Percentiles rank a stretch among this genome's conserved stretches.
phyloP scores from a whole-genome alignment of 148 eudicot species.

The Salicornia ramosissima region DNA sequence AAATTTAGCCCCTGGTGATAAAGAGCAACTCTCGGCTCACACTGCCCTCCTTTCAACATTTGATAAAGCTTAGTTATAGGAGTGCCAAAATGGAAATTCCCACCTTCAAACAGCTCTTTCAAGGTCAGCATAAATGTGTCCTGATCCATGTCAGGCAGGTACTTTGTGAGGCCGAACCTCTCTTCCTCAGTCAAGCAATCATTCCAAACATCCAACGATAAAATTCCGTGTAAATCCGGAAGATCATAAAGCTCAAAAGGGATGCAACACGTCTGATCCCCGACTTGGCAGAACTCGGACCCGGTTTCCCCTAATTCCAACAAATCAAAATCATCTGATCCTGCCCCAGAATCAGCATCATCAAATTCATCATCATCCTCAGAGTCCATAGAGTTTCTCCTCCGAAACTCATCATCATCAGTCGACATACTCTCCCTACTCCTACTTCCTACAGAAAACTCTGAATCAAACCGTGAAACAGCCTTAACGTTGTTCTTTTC shows the following conservation, averaged over 20 bases:
- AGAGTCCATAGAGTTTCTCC: slow-evolving; percentile 41
- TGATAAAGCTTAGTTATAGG: slow-evolving; percentile 58
- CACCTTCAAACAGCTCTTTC: slow-evolving; percentile 82
- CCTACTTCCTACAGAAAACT: slow-evolving; percentile 53
- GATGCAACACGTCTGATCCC: slow-evolving; percentile 79
- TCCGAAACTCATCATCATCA: slow-evolving; percentile 54
- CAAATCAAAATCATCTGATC: slow-evolving; percentile 93
- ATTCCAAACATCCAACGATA: slow-evolving; percentile 94
- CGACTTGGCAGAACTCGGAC: slow-evolving; percentile 89
- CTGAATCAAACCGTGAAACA: slow-evolving; percentile 55
- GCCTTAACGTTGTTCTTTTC: slow-evolving; percentile 78
- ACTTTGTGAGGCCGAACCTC: slow-evolving; percentile 61
- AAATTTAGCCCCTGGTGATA: slow-evolving; percentile 75
- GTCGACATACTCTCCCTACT: slow-evolving; percentile 80
- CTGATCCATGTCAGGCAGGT: slow-evolving; percentile 94
- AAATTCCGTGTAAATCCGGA: slow-evolving; percentile 51
- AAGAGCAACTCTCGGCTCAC: slow-evolving; percentile 90
- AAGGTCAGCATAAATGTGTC: slow-evolving; percentile 65
- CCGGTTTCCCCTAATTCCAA: slow-evolving; percentile 83
- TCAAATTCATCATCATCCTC: slow-evolving; percentile 71
- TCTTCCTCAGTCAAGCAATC: slow-evolving; percentile 85
- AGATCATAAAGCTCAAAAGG: slow-evolving; percentile 87
- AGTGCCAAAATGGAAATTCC: slow-evolving; percentile 75
- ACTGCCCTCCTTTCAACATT: slow-evolving; percentile 89
- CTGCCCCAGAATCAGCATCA: slow-evolving; percentile 97